phyloP scores from a whole-genome alignment of 2,329 filamentous ascomycete species.

The Acrocalymma vagum region DNA sequence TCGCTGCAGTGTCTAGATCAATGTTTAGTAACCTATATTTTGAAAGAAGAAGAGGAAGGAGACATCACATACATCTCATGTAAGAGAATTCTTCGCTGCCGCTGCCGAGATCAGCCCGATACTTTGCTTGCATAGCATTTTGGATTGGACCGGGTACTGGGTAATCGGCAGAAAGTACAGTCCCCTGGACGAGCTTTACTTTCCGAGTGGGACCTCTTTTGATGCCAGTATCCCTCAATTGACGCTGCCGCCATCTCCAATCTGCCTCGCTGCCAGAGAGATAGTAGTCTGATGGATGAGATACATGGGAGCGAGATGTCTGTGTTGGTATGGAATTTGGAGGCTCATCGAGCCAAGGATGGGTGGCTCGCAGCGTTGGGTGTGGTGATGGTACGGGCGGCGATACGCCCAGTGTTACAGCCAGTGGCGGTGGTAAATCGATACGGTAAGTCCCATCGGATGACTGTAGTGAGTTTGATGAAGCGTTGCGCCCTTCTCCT shows the following conservation, averaged over 20 bases:
- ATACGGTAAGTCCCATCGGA: no score
- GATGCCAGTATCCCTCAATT: no score
- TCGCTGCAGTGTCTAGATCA: slow-evolving; percentile 78
- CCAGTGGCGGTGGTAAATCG: no score
- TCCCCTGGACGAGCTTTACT: slow-evolving; percentile 97
- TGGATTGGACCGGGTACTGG: slow-evolving; percentile 97
- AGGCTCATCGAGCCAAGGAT: no score
- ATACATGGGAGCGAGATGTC: slow-evolving; percentile 16
- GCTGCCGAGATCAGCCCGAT: slow-evolving; percentile 85
- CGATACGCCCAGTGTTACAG: no score
- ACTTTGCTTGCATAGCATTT: slow-evolving; percentile 93
- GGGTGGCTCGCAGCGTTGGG: no score
- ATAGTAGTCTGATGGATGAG: slow-evolving; percentile 17
- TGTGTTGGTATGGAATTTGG: no score
- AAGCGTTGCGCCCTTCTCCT: no score
- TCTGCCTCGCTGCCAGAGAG: slow-evolving; percentile 40
- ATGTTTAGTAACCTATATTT: background rate
- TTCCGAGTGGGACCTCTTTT: slow-evolving; percentile 96
- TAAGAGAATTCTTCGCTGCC: slow-evolving; percentile 97
- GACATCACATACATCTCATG: slow-evolving; percentile 76
- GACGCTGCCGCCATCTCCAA: slow-evolving; percentile 74
- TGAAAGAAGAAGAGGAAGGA: background rate
- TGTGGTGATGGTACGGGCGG: no score
- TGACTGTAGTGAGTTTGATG: no score
- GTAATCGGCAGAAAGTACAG: slow-evolving; percentile 95